Percentiles rank a stretch among this genome's conserved stretches.
phyloP scores from a whole-genome alignment of 1,139 yeast species.

The Hemisphaericaspora lyxosophila region DNA sequence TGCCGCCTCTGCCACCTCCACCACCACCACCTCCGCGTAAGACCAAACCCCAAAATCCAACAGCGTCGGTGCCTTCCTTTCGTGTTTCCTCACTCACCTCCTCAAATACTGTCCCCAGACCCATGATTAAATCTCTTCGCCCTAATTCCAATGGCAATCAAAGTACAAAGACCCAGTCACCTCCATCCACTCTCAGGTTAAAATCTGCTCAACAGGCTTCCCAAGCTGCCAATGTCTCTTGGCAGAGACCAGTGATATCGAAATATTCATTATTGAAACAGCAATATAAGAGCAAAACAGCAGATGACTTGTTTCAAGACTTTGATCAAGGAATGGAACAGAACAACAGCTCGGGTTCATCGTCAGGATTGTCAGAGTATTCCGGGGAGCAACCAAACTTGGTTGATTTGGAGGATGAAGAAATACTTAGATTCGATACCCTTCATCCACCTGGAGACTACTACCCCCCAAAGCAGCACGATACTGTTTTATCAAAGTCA shows the following conservation, averaged over 20 bases:
- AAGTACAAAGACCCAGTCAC: constrained; percentile 6
- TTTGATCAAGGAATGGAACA: constrained; percentile 43
- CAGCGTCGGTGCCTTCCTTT: constrained; percentile 30
- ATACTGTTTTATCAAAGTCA: constrained; percentile 9
- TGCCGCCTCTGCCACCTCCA: too few species aligned
- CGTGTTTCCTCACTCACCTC: constrained; percentile 16
- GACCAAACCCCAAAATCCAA: constrained; percentile 7
- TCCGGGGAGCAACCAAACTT: constrained; percentile 22
- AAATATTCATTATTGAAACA: constrained; percentile 16
- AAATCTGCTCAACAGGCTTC: constrained; percentile 27
- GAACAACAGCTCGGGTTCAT: constrained; percentile 22
- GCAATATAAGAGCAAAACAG: constrained; percentile 16
- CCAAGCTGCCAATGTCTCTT: constrained; percentile 49
- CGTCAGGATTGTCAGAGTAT: constrained; percentile 15
- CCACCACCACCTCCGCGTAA: constrained; percentile 16
- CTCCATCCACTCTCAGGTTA: constrained; percentile 8
- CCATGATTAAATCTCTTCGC: constrained; percentile 41
- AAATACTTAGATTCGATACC: constrained; percentile 6
- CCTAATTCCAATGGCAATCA: constrained; percentile 16
- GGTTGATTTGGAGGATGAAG: constrained; percentile 36
- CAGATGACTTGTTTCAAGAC: constrained; percentile 39
- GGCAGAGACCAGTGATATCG: constrained; percentile 29
- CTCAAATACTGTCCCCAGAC: constrained; percentile 15
- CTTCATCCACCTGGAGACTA: constrained; percentile 4
- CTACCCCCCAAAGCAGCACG: constrained; percentile 1